Conservation (phyloP, 805 yeast genomes). For the Debaryomyces castellii region DNA sequence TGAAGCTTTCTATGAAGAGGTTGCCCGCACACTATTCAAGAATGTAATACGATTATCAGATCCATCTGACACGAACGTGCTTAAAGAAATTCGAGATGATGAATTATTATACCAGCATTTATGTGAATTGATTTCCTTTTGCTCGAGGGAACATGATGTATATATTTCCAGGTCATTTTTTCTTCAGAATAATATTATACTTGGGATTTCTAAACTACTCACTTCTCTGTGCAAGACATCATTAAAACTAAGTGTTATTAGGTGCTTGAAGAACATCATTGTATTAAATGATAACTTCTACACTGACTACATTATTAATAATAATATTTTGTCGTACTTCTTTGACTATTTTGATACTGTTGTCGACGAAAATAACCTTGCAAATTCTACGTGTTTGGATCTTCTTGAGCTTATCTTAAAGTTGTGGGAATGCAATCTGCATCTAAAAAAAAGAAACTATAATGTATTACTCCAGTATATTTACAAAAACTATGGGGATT, state of each 20-base stretch:
- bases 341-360: conserved; percentile 50
- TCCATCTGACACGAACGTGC: conserved; percentile 6
- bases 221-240: conserved; percentile 43
- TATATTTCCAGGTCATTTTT: conserved; percentile 60
- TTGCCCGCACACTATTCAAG: conserved; percentile 57
- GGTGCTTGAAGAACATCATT: conserved; percentile 66
- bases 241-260: conserved; percentile 62
- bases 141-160: conserved; percentile 63
- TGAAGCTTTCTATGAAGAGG: conserved; percentile 58
- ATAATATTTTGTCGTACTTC: conserved; percentile 50
- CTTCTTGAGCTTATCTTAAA: conserved; percentile 48
- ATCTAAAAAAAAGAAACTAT: conserved; percentile 20
- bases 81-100: conserved; percentile 21
- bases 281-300: conserved; percentile 62
- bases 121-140: conserved; percentile 70
- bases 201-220: conserved; percentile 54
- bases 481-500: conserved; percentile 27
- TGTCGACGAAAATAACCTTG: conserved; percentile 54
- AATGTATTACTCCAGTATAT: conserved; percentile 29
- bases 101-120: conserved; percentile 53
- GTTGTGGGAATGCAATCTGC: conserved; percentile 19
- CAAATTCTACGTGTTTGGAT: conserved; percentile 75
- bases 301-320: conserved; percentile 53
- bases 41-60: conserved; percentile 42
- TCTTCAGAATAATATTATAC: conserved; percentile 55